Evolutionary conservation across 1,284 basidiomycete species (phyloP).

Genomic region (Ceratobasidium sp.): DNA sequence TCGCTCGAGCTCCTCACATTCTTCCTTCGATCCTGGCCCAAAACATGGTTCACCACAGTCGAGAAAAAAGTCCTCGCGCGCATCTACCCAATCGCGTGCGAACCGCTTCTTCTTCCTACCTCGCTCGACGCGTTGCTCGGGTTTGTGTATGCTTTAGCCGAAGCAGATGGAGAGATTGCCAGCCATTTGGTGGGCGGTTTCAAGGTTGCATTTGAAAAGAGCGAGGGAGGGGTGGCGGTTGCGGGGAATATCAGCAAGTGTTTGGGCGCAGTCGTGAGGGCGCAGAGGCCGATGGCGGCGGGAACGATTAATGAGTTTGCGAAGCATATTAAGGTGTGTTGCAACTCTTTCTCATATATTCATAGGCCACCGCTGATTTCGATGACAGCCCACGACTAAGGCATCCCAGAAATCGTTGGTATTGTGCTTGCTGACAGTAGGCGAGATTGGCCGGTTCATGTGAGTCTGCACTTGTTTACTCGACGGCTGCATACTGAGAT

Average conservation of each 20-base stretch:
- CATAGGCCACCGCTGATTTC: slow-evolving; percentile 2
- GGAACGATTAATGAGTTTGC: slow-evolving; percentile 82
- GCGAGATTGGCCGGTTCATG: slow-evolving; percentile 89
- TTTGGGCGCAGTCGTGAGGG: slow-evolving; percentile 79
- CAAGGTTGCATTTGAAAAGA: slow-evolving; percentile 66
- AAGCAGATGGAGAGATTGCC: slow-evolving; percentile 79
- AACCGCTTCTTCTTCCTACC: slow-evolving; percentile 69
- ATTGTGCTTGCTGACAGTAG: slow-evolving; percentile 84
- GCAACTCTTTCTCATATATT: neutral
- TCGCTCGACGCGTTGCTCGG: slow-evolving; percentile 79
- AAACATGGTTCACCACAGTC: slow-evolving; percentile 70
- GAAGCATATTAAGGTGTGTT: slow-evolving; percentile 71
- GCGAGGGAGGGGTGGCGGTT: slow-evolving; percentile 60
- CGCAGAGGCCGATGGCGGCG: slow-evolving; percentile 70
- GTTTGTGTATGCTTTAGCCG: slow-evolving; percentile 83
- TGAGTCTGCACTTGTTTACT: slow-evolving; percentile 53
- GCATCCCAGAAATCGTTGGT: slow-evolving; percentile 70
- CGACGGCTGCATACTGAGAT: neutral
- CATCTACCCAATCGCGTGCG: slow-evolving; percentile 75
- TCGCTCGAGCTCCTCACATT: slow-evolving; percentile 73
- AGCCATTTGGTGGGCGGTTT: slow-evolving; percentile 77
- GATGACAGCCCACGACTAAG: slow-evolving; percentile 64
- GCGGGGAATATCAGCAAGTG: slow-evolving; percentile 76
- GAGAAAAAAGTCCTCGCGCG: slow-evolving; percentile 71
- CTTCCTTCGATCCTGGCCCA: slow-evolving; percentile 72